Conservation (phyloP, 2,329 filamentous ascomycete species). For the Clonostachys solani region DNA sequence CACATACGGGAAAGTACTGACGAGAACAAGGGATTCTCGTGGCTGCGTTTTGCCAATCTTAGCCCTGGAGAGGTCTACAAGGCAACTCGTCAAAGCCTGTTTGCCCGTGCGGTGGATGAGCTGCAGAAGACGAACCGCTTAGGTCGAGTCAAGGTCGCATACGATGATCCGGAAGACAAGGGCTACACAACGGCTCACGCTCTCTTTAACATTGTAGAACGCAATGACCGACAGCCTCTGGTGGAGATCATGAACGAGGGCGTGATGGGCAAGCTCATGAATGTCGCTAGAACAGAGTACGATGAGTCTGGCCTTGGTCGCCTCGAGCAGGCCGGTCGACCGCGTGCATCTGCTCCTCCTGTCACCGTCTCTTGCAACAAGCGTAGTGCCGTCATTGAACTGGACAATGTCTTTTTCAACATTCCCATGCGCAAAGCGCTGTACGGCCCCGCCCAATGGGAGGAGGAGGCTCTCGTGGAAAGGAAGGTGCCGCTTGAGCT, state of each 20-base stretch:
- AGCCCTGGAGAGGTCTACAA: conserved; percentile 70
- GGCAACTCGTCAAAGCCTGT: conserved; percentile 65
- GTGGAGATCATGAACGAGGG: conserved; percentile 70
- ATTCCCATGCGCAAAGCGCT: conserved; percentile 67
- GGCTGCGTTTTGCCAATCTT: conserved; percentile 79
- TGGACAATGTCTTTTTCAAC: conserved; percentile 76
- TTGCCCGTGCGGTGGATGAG: conserved; percentile 67
- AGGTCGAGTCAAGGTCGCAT: conserved; percentile 62
- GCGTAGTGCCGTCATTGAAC: conserved; percentile 60
- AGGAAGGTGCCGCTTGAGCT: conserved; percentile 63
- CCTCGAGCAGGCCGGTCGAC: conserved; percentile 77
- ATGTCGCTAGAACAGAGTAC: conserved; percentile 65
- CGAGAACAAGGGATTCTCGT: conserved; percentile 71
- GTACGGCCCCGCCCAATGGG: conserved; percentile 57
- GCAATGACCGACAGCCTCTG: conserved; percentile 61
- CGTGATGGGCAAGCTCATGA: conserved; percentile 71
- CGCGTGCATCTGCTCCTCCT: conserved; percentile 79
- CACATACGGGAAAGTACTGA: conserved; percentile 64
- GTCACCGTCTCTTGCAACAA: conserved; percentile 76
- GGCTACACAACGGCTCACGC: conserved; percentile 69
- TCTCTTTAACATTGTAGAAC: conserved; percentile 75
- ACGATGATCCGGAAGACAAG: conserved; percentile 60
- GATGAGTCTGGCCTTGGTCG: conserved; percentile 67
- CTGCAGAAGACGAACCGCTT: conserved; percentile 53
- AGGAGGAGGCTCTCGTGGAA: conserved; percentile 73